Evolutionary conservation across 495 filamentous ascomycete genomes (phyloP), one percentile per base, ranked within the genome.

Genomic region (Penicillium cinerascens): DNA sequence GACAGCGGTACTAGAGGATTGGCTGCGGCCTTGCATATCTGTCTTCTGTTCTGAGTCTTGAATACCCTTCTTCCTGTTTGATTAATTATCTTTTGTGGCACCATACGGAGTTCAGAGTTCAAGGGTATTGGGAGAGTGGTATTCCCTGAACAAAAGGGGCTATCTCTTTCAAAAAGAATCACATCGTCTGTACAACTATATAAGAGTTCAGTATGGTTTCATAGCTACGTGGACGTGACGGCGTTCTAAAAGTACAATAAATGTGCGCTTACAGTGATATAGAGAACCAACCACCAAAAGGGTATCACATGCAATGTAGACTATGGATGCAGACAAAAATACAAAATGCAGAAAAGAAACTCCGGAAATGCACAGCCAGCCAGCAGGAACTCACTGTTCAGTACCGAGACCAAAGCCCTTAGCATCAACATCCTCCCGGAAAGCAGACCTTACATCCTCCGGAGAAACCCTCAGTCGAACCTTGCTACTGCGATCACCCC

Each of bases 361-460:
- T 51, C 52, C 40, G 50, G 33, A n/a, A 47, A 57, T 48, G 53
- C 42, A 40, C 35, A 46, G 6, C 42, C 22, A 37, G 8, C 10
- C 22, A 47, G 42, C 26, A 44, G n/a, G 10, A 33, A 20, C 6
- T 69, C 49, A 75, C 37, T 59, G 54, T 42, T 74, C 70, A 67
- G 72, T 59, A 18, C 72, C 71, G 51, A 79, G 58, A 2, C 76
- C 89, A 55, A 96, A 72, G 15, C 82, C 84, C 64, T 85, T 88
- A 21, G 92, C 87, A 68, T 96, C 89, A 7, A 78, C 80, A 76
- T 99, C 93, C 58, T 96, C 92, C 51, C 84, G 82, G 58, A 97
- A 84, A 33, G 95, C 93, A 53, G 84, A 72, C 66, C 86, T 85
- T 0, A 99, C 82, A 68, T 99, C 93, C 59, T 97, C 93, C 39